phyloP scores from a whole-genome alignment of 2,329 filamentous ascomycete genomes.

The Rasamsonia emersonii region DNA sequence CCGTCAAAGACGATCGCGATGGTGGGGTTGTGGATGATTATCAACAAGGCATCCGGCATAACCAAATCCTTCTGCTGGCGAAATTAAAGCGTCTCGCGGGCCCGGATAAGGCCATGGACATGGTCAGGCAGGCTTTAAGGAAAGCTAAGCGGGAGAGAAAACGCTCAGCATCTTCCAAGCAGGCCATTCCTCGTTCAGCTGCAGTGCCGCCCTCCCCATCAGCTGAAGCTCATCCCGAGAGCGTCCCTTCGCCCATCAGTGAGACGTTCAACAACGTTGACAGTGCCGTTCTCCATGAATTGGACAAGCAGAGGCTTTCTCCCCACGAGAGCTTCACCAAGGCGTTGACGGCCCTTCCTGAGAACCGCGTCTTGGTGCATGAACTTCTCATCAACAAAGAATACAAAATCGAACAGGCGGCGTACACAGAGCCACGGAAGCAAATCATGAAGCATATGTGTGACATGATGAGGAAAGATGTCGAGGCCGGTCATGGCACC shows the following conservation, averaged over 20 bases:
- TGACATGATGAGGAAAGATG: conserved; percentile 49
- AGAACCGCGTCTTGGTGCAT: conserved; percentile 54
- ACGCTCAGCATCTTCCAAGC: conserved; percentile 43
- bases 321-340: conserved; percentile 38
- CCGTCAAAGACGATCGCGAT: conserved; percentile 54
- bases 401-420: conserved; percentile 48
- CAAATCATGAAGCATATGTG: conserved; percentile 52
- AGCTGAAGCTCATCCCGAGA: conserved; percentile 27
- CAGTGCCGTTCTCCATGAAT: conserved; percentile 23
- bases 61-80: conserved; percentile 55
- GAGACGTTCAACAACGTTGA: conserved; percentile 33
- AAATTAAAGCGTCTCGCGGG: conserved; percentile 55
- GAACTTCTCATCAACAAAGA: conserved; percentile 57
- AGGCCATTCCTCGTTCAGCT: conserved; percentile 51
- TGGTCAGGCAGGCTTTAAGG: conserved; percentile 53
- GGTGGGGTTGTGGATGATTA: conserved; percentile 57
- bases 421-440: conserved; percentile 43
- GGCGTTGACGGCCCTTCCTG: conserved; percentile 52
- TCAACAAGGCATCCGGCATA: conserved; percentile 55
- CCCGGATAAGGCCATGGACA: conserved; percentile 49
- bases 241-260: conserved; percentile 30
- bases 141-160: conserved; percentile 49
- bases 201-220: conserved; percentile 25
- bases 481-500: conserved; percentile 46
- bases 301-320: conserved; percentile 26